phyloP scores from a whole-genome alignment of 2,329 filamentous ascomycete species.

The Albifimbria verrucaria region DNA sequence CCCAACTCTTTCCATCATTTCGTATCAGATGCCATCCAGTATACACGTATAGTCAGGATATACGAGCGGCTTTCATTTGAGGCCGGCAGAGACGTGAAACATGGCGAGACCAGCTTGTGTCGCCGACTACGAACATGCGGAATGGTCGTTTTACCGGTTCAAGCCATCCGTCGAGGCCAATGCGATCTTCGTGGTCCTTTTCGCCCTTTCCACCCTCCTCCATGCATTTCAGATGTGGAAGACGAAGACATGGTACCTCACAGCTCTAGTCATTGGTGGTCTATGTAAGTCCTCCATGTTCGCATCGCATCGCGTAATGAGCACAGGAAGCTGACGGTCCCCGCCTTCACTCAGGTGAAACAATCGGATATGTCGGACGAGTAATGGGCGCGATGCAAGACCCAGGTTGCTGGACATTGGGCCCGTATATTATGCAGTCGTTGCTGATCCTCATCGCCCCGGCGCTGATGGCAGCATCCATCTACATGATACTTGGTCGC shows the following conservation, averaged over 20 bases:
- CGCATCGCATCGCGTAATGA: no score
- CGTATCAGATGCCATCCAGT: no score
- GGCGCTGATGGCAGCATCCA: conserved; percentile 41
- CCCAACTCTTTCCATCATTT: no score
- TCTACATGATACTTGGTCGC: conserved; percentile 44
- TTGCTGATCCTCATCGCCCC: conserved; percentile 36
- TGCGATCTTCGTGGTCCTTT: conserved; percentile 17
- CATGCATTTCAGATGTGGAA: conserved; percentile 19
- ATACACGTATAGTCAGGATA: no score
- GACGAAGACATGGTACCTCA: conserved; percentile 22
- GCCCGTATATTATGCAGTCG: conserved; percentile 36
- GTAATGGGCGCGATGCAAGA: conserved; percentile 35
- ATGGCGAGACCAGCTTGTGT: conserved; percentile 12
- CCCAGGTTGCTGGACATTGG: conserved; percentile 31
- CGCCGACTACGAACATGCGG: conserved; percentile 17
- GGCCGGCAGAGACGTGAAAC: neutral
- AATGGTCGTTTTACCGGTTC: conserved; percentile 20
- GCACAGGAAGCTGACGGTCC: no score
- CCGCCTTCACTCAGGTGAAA: no score
- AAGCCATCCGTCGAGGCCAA: conserved; percentile 19
- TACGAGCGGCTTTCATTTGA: neutral
- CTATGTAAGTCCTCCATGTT: conserved; percentile 13
- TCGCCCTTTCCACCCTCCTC: conserved; percentile 16
- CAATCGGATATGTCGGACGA: conserved; percentile 43
- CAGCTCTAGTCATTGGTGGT: conserved; percentile 19